Conservation (phyloP, 306 rosid genomes). For the Vigna reflexopilosa region DNA sequence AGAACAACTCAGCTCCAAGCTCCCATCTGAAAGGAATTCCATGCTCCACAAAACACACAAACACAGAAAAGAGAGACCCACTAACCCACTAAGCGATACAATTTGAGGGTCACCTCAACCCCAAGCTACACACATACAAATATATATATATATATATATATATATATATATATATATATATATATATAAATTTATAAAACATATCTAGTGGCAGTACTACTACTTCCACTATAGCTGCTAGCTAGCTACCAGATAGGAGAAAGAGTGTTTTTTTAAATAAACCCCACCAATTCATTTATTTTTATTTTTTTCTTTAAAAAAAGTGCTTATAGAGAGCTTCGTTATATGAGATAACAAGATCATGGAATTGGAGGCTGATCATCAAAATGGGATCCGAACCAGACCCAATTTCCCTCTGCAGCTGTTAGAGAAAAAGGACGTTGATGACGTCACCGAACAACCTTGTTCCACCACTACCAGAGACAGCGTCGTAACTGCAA, state of each 20-base stretch:
- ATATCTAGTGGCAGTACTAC: conserved; percentile 37
- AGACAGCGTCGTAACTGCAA: background rate
- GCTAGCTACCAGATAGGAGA: conserved; percentile 30
- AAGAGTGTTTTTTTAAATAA: conserved; percentile 4
- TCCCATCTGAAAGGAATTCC: conserved; percentile 83
- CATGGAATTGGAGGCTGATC: conserved; percentile 93
- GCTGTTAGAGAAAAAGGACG: conserved; percentile 70
- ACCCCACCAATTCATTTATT: conserved; percentile 44
- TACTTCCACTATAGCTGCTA: conserved; percentile 40
- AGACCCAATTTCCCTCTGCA: conserved; percentile 95
- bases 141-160: conserved; percentile 13
- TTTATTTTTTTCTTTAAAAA: background rate
- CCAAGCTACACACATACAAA: conserved; percentile 45
- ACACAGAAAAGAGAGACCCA: conserved; percentile 72
- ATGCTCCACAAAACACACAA: conserved; percentile 63
- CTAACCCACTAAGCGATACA: conserved; percentile 60
- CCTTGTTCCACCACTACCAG: conserved; percentile 56
- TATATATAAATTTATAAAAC: background rate
- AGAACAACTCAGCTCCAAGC: conserved; percentile 64
- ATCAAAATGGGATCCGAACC: conserved; percentile 73
- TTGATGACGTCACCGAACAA: conserved; percentile 44
- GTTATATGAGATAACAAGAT: conserved; percentile 53
- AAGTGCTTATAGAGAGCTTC: conserved; percentile 40
- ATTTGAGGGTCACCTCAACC: conserved; percentile 62
- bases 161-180: no score